phyloP scores from a whole-genome alignment of 2,329 filamentous ascomycete genomes.

The Hypoxylon sp. region DNA sequence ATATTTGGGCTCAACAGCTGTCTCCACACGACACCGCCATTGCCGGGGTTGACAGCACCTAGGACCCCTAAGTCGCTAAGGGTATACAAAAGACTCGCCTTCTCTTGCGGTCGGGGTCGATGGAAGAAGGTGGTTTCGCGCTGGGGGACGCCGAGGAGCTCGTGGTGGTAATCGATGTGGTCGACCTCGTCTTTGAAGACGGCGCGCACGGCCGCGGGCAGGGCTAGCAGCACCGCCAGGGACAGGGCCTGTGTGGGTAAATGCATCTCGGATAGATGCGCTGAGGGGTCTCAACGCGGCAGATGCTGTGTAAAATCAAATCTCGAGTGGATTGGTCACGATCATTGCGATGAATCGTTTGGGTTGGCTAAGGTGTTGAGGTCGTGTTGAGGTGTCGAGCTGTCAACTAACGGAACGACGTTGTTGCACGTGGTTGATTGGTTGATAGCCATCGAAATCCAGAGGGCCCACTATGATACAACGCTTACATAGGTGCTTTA shows the following conservation, averaged over 20 bases:
- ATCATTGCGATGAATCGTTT: background rate
- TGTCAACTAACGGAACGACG: slow-evolving; percentile 13
- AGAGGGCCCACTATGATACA: slow-evolving; percentile 36
- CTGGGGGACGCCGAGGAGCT: slow-evolving; percentile 86
- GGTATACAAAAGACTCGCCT: slow-evolving; percentile 91
- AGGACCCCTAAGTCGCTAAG: slow-evolving; percentile 86
- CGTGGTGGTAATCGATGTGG: slow-evolving; percentile 92
- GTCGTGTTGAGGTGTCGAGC: background rate
- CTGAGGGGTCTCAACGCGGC: slow-evolving; percentile 27
- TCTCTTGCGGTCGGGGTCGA: slow-evolving; percentile 82
- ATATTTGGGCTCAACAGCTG: slow-evolving; percentile 73
- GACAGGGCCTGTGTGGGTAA: slow-evolving; percentile 47
- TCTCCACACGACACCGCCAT: slow-evolving; percentile 87
- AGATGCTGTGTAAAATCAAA: slow-evolving; percentile 17
- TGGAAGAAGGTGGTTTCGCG: slow-evolving; percentile 94
- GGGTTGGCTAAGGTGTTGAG: background rate
- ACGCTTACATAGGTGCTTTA: slow-evolving; percentile 39
- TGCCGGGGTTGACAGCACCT: slow-evolving; percentile 89
- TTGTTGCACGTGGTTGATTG: slow-evolving; percentile 1
- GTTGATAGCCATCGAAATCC: slow-evolving; percentile 12
- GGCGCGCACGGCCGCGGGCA: slow-evolving; percentile 68
- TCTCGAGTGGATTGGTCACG: background rate
- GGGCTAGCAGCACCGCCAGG: slow-evolving; percentile 52
- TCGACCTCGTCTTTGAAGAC: slow-evolving; percentile 93
- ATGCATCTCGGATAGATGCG: slow-evolving; percentile 46